Base-by-base conservation (phyloP, 2,329 filamentous ascomycete species). In the Bipolaris victoriae region DNA sequence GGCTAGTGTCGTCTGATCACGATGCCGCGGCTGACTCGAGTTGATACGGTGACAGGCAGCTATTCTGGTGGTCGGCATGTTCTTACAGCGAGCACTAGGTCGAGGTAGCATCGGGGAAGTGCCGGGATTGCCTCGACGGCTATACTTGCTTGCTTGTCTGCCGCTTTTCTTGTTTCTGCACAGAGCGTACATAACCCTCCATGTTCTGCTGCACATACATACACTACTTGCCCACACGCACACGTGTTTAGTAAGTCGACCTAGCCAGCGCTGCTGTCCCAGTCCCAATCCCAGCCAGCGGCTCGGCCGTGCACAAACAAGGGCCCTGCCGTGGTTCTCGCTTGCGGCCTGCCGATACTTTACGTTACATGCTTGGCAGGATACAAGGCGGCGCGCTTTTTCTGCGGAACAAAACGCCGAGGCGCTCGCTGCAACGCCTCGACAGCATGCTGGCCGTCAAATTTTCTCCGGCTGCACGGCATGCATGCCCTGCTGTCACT, bases 41-140 rank as follows among this genome's bases (percentile, higher is more conserved):
- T 61, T 58, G 54, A 60, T 57, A 64, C 58, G 29, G 64, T 69
- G 69, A 66, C 68, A 66, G 67, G 65, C 65, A 66, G 64, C 58
- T 61, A 47, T 40, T 40, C 37, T 18, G 18, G 37, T 10, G 26
- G 26, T 29, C 26, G 26, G 26, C 26, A 29, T 29, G 26, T 29
- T 29, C 26, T 29, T 29, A 29, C 26, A 29, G 26, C 26, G 26
- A 29, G 26, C 26, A 29, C 26, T 29, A 29, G 26, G 26, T n/a
- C 37, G 37, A 40, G 10, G 37, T 40, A 58, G 43, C 40, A 44
- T n/a, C 24, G 40, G 40, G 13, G n/a, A 31, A 31, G 18, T 22
- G 37, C 37, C 37, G 37, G 7, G 20, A 18, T 20, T 22, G 11
- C 18, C 3, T 20, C 35, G 35, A 15, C 15, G 13, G 18, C 37